Evolutionary conservation across 306 rosid species (phyloP), one percentile per base, ranked within the genome.

Genomic region (Canavalia gladiata): DNA sequence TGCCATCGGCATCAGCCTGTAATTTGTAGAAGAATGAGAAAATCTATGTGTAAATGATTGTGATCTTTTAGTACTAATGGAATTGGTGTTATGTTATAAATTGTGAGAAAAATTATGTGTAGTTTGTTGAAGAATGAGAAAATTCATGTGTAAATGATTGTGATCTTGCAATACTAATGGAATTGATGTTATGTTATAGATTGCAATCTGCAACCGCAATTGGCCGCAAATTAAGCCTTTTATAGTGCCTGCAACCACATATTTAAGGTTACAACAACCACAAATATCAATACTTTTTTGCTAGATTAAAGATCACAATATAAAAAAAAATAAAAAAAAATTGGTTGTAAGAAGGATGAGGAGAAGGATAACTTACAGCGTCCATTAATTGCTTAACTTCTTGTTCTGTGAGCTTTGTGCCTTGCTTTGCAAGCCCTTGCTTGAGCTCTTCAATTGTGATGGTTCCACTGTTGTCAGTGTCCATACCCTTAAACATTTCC

Each of bases 1-100:
- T 88, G 13, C 99, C 98, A 82, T 95, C 99, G 5, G 94, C 99
- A 85, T 95, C 99, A 58, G 99, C 99, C 98, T 94, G 73, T 35
- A 63, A 83, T 62, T 77, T 43, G 7, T 8, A 8, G 10, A 46
- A 54, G 10, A 65, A 28, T 62, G 51, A 82, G 69, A 71, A 82
- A 77, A 25, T 10, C 1, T 30, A 29, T 33, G 12, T 43, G 12
- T 11, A 12, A 41, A 7, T 54, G 50, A 29, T 29, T 35, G 28
- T 41, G 13, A 10, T 68, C 29, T 28, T 13, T 34, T 0, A 5
- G 58, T 66, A 35, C 46, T 12, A 39, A 1, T 12, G 7, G 7
- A 42, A 42, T 25, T 42, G 51, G 13, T 12, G 45, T 5, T 43
- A 41, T 50, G 31, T 8, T 7, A 18, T 18, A 18, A 18, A 18